Evolutionary conservation across 257 asterid genomes (phyloP).

Genomic region (Nicotiana knightiana): DNA sequence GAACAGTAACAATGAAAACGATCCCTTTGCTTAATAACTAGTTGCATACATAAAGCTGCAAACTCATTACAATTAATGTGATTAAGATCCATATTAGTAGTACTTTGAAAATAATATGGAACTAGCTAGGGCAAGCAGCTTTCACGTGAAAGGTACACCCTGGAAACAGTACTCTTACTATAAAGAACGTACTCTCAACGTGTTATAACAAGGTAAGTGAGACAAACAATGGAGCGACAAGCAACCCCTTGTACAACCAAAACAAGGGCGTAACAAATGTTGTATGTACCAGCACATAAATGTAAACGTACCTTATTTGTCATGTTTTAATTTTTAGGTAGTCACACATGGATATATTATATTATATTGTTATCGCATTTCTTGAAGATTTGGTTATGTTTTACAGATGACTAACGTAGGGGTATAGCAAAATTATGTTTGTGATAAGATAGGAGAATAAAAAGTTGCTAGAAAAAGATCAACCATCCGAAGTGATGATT

Average conservation of each 20-base stretch:
- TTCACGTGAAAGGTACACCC: not conserved
- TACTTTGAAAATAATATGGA: not conserved
- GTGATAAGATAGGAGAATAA: not conserved
- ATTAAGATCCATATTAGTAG: not conserved
- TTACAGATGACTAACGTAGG: not conserved
- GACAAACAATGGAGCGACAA: not conserved
- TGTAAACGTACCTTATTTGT: not conserved
- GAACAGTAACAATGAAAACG: too few species aligned
- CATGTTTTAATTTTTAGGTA: not conserved
- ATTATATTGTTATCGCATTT: not conserved
- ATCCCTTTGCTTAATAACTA: too few species aligned
- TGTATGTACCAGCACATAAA: not conserved
- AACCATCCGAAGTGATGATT: not conserved
- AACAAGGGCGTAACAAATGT: not conserved
- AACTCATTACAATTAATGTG: not conserved
- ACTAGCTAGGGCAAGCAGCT: not conserved
- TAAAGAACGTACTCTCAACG: not conserved
- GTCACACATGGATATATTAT: not conserved
- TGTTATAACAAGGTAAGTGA: not conserved
- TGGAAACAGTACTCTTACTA: not conserved
- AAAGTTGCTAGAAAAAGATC: not conserved
- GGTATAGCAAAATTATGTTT: not conserved
- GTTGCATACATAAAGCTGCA: not conserved
- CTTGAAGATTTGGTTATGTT: not conserved
- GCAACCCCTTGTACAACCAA: not conserved